Evolutionary conservation across 805 yeast genomes (phyloP).

Genomic region (Pichia nakasei): DNA sequence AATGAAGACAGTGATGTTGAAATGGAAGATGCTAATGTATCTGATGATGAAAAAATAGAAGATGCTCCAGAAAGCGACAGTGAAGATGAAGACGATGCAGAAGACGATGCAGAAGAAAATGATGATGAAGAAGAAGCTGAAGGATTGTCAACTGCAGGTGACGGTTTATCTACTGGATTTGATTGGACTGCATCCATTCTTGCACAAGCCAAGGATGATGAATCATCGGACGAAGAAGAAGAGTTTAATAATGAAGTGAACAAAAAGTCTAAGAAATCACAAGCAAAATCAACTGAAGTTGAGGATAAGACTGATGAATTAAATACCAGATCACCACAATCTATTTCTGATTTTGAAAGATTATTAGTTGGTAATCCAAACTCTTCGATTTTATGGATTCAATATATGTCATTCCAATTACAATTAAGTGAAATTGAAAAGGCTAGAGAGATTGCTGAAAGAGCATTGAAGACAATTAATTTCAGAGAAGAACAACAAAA

Average conservation of each 20-base stretch:
- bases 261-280: conserved; percentile 34
- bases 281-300: conserved; percentile 30
- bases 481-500: conserved; percentile 91
- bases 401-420: conserved; percentile 95
- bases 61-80: conserved; percentile 1
- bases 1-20: conserved; percentile 29
- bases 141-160: conserved; percentile 33
- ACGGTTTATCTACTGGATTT: conserved; percentile 78
- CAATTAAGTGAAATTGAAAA: conserved; percentile 90
- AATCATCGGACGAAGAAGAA: conserved; percentile 42
- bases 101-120: neutral
- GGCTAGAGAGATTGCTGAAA: conserved; percentile 86
- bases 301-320: conserved; percentile 84
- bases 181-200: conserved; percentile 93
- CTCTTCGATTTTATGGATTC: conserved; percentile 93
- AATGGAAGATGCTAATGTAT: conserved; percentile 8
- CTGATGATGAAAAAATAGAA: conserved; percentile 15
- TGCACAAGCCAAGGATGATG: conserved; percentile 63
- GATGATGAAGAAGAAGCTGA: conserved; percentile 16
- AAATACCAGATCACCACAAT: conserved; percentile 81
- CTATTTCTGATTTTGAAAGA: conserved; percentile 87
- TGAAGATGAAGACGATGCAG: neutral
- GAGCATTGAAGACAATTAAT: conserved; percentile 85
- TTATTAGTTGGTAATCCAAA: conserved; percentile 85
- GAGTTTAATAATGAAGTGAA: conserved; percentile 32